phyloP scores from a whole-genome alignment of 768 basidiomycete genomes.

The Ramaria rubella region DNA sequence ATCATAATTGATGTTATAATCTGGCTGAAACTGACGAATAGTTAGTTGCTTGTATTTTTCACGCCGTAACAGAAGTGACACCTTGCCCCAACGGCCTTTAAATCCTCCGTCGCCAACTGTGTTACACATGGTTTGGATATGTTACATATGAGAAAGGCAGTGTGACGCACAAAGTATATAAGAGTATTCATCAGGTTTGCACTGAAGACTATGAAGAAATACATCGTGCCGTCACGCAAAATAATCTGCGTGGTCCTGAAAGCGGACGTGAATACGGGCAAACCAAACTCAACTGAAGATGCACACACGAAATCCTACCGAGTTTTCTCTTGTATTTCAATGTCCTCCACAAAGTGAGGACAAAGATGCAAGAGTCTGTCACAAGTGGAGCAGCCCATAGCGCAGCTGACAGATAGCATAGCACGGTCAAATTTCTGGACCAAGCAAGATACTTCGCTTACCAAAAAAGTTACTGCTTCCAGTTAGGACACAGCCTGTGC shows the following conservation, averaged over 20 bases:
- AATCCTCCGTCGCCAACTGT: too few relatives aligned
- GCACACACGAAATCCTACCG: neutral
- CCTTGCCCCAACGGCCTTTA: too few relatives aligned
- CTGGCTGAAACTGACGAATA: neutral
- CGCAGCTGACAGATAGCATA: neutral
- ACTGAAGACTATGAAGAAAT: neutral
- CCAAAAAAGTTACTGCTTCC: neutral
- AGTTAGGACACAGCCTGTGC: neutral
- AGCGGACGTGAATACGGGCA: neutral
- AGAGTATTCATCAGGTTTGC: neutral
- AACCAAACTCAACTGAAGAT: neutral
- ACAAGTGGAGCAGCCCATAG: neutral
- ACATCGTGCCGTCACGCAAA: too few relatives aligned
- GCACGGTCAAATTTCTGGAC: neutral
- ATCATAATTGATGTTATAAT: neutral
- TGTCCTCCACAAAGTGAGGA: neutral
- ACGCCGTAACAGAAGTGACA: neutral
- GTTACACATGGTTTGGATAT: neutral
- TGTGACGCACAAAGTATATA: neutral
- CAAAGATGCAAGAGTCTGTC: neutral
- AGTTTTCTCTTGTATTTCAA: neutral
- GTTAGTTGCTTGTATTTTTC: neutral
- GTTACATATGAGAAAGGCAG: neutral
- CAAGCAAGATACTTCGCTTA: neutral
- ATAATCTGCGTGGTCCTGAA: neutral